A percentile compares a stretch with the other conserved stretches of the same genome.
These are phyloP conservation scores for Hanseniaspora jakobsenii DNA, from an alignment of 805 yeast genomes.

Conservation along the genomic window DNA sequence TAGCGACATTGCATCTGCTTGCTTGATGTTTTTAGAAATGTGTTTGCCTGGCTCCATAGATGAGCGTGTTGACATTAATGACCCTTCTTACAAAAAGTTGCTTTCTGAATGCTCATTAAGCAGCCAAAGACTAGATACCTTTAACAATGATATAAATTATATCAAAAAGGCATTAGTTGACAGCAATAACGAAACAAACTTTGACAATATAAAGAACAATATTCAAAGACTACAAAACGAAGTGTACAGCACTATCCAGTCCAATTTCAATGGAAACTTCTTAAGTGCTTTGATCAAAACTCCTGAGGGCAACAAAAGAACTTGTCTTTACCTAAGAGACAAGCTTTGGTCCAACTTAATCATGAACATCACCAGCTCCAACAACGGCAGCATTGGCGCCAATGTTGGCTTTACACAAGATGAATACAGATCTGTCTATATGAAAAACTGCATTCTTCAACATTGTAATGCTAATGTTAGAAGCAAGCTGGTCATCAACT, in stretches of 20 bases:
- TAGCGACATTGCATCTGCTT: slow-evolving; percentile 13
- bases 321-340: slow-evolving; percentile 11
- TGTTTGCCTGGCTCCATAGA: slow-evolving; percentile 15
- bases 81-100: neutral
- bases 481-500: slow-evolving; percentile 14
- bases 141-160: neutral
- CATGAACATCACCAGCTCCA: slow-evolving; percentile 11
- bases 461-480: slow-evolving; percentile 13
- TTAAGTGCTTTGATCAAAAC: slow-evolving; percentile 13
- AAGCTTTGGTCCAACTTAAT: slow-evolving; percentile 14
- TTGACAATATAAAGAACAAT: slow-evolving; percentile 11
- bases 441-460: slow-evolving; percentile 14
- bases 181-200: slow-evolving; percentile 4
- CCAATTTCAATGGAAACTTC: slow-evolving; percentile 14
- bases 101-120: neutral
- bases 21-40: slow-evolving; percentile 13
- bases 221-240: slow-evolving; percentile 11
- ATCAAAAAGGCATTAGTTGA: neutral
- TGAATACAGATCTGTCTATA: slow-evolving; percentile 11
- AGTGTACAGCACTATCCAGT: slow-evolving; percentile 7
- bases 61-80: neutral
- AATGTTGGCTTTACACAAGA: neutral
- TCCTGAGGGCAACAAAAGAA: slow-evolving; percentile 15
- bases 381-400: neutral
- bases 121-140: neutral